Conservation (phyloP, 371 early-diverging fungal species). For the Batkoa obscura region DNA sequence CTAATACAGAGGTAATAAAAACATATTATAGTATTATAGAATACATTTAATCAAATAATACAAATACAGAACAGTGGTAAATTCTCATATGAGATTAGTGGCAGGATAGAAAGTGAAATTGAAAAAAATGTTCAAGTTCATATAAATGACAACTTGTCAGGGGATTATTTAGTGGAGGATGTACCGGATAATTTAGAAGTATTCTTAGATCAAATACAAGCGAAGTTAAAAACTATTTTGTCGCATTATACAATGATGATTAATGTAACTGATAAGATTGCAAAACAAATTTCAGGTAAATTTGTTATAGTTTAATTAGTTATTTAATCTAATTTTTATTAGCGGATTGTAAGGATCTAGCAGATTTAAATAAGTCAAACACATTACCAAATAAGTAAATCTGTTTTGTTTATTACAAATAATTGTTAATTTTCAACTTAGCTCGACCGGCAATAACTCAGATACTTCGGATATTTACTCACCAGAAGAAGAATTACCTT, state of each 20-base stretch:
- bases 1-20: slow-evolving; percentile 34
- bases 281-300: background rate
- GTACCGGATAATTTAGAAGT: background rate
- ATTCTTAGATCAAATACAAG: background rate
- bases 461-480: background rate
- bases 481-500: background rate
- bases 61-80: background rate
- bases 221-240: background rate
- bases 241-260: background rate
- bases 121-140: background rate
- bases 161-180: background rate
- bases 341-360: background rate
- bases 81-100: background rate
- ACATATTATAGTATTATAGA: background rate
- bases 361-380: background rate
- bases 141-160: background rate
- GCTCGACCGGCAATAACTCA: background rate
- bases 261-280: background rate
- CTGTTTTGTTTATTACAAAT: too few species aligned
- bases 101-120: background rate
- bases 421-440: too few species aligned
- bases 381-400: background rate
- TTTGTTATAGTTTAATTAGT: background rate
- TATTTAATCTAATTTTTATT: background rate
- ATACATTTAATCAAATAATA: too few species aligned